These are phyloP conservation scores for Hymenotorrendiella dingleyae DNA, from an alignment of 2,329 filamentous ascomycete genomes.

Conservation along the genomic window DNA sequence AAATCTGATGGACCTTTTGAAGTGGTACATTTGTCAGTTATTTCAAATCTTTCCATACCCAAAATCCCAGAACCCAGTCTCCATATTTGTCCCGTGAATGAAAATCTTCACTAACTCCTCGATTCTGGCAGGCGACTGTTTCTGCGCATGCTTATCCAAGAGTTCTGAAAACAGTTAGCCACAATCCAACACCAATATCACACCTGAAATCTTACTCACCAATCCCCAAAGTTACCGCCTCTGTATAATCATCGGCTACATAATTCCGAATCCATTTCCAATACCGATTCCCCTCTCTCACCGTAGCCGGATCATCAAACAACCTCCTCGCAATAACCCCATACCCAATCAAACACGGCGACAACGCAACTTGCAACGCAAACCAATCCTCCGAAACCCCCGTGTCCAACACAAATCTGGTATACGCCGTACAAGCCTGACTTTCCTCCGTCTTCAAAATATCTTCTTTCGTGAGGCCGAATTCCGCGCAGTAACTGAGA, in stretches of 20 bases:
- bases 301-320: constrained; percentile 54
- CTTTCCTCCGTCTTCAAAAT: constrained; percentile 71
- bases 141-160: constrained; percentile 67
- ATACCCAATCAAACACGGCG: constrained; percentile 88
- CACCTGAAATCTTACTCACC: too few species aligned
- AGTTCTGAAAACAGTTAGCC: constrained; percentile 45
- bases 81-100: constrained; percentile 78
- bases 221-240: constrained; percentile 64
- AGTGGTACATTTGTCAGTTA: too few species aligned
- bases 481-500: constrained; percentile 72
- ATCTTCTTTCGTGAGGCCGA: constrained; percentile 68
- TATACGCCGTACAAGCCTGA: constrained; percentile 78
- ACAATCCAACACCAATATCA: neutral
- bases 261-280: constrained; percentile 93
- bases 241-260: constrained; percentile 69
- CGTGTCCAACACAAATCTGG: constrained; percentile 80
- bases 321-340: constrained; percentile 70
- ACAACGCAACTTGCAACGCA: constrained; percentile 75
- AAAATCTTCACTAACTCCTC: constrained; percentile 83
- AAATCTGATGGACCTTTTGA: too few species aligned
- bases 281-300: constrained; percentile 64
- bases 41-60: too few species aligned
- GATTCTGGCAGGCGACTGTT: constrained; percentile 67
- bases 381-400: constrained; percentile 85
- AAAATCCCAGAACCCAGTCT: constrained; percentile 73